Percentiles rank a stretch among this genome's conserved stretches.
These are phyloP conservation scores for Aureobasidium melanogenum DNA, from an alignment of 2,329 filamentous ascomycete species.

Conservation along the genomic window DNA sequence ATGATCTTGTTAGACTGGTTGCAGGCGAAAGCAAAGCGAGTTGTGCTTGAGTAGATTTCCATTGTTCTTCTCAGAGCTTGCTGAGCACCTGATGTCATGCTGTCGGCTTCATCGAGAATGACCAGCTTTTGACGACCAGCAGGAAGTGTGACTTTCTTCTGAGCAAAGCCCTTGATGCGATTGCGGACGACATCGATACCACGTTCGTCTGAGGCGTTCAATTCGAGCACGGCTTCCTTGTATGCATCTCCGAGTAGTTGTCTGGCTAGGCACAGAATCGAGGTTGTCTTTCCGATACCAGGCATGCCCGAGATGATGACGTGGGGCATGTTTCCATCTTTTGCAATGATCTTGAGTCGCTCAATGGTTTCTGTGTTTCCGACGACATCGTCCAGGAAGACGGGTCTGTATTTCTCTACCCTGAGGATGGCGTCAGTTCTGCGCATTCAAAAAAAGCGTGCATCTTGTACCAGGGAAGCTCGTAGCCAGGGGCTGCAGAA, in stretches of 20 bases:
- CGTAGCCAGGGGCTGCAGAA: conserved; percentile 47
- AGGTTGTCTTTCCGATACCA: conserved; percentile 97
- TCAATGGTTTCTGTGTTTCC: conserved; percentile 98
- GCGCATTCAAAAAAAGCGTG: neutral
- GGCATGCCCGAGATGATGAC: conserved; percentile 99
- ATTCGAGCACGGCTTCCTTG: conserved; percentile 92
- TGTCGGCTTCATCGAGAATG: conserved; percentile 94
- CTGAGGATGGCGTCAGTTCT: conserved; percentile 37
- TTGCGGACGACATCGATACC: conserved; percentile 96
- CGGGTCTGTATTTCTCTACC: conserved; percentile 96
- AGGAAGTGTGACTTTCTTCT: conserved; percentile 96
- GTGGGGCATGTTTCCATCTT: conserved; percentile 98
- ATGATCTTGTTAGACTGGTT: conserved; percentile 99
- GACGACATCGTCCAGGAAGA: conserved; percentile 93
- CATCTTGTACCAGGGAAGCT: conserved; percentile 64
- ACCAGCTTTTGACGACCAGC: conserved; percentile 88
- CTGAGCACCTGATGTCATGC: conserved; percentile 93
- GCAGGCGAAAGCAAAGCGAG: conserved; percentile 94
- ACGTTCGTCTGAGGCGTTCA: conserved; percentile 94
- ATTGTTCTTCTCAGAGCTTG: conserved; percentile 92
- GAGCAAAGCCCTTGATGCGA: conserved; percentile 94
- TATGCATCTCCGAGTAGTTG: conserved; percentile 88
- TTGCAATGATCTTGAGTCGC: conserved; percentile 93
- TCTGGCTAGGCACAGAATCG: conserved; percentile 82
- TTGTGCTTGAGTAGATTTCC: conserved; percentile 97